Base-by-base conservation (phyloP, 345 rosid genomes). In the Geranium rotundifolium region DNA sequence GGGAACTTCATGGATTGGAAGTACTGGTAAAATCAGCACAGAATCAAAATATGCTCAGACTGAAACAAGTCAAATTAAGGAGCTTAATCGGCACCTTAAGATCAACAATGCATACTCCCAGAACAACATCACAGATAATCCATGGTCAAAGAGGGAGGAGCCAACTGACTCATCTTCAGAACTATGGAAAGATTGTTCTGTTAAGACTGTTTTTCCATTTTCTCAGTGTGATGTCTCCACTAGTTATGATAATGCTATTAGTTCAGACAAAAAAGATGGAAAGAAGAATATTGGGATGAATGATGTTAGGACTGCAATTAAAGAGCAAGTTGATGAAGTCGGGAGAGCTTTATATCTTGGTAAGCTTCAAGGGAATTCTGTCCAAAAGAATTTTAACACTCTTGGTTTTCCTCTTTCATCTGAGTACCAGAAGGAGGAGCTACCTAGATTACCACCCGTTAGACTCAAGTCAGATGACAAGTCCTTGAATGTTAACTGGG, bases 361-460 rank as follows among this genome's bases (percentile, higher is more conserved):
- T 59, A 90, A 88, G 67, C 71, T 83, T 62, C 81, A 71, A 59
- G 85, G 77, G 58, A 77, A 58, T 64, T 69, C 75, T 59, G 95
- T 82, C 37, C 83, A 74, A 65, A 88, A 75, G 70, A 77, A 59
- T 57, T 68, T 70, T n/a, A 70, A 75, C 57, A 68, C 72, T 67
- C 63, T 81, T 46, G 79, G 80, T 59, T 84, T 81, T 67, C 75
- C 96, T 17, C 80, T 76, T 75, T 68, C 73, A 57, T 70, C 79
- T 73, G 92, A 81, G 74, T 74, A 77, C 66, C 67, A 83, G 30
- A 90, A 79, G 78, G 96, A 95, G 76, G 97, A 90, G 72, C 79
- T 79, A 46, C 99, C 99, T 56, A 81, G 95, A 79, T 81, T 95
- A 72, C 92, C 99, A 63, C 99, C 97, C 2, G 99, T 95, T 69